Conservation (phyloP, 2,329 filamentous ascomycete genomes). For the Sclerotinia subarctica region DNA sequence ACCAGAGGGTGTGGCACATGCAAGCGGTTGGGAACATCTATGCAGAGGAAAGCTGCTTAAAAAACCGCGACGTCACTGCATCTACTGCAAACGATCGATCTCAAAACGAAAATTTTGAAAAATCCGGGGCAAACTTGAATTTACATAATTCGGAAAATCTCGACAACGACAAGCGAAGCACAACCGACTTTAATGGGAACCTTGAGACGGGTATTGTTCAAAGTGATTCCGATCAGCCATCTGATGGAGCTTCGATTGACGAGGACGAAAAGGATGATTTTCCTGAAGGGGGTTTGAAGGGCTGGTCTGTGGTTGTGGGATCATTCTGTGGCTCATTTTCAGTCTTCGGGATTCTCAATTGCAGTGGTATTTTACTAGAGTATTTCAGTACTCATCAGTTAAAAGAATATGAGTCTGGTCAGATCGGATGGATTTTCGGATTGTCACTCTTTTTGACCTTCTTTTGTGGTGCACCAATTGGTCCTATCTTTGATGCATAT, state of each 20-base stretch:
- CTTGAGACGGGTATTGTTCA: slow-evolving; percentile 24
- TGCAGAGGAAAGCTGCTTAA: slow-evolving; percentile 23
- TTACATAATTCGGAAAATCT: background rate
- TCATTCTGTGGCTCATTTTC: slow-evolving; percentile 61
- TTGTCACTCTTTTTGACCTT: slow-evolving; percentile 66
- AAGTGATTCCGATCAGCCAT: slow-evolving; percentile 19
- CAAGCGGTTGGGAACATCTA: slow-evolving; percentile 10
- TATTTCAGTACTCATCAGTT: slow-evolving; percentile 62
- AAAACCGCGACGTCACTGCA: slow-evolving; percentile 18
- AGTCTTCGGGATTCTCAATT: slow-evolving; percentile 61
- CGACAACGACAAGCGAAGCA: background rate
- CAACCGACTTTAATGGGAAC: background rate
- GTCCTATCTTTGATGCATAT: slow-evolving; percentile 66
- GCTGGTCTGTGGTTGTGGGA: slow-evolving; percentile 65
- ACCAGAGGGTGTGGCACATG: slow-evolving; percentile 19
- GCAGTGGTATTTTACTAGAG: slow-evolving; percentile 45
- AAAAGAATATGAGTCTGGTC: slow-evolving; percentile 52
- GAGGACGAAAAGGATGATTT: slow-evolving; percentile 44
- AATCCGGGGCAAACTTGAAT: slow-evolving; percentile 4
- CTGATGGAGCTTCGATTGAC: slow-evolving; percentile 23
- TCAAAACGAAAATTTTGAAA: slow-evolving; percentile 1
- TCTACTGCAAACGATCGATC: slow-evolving; percentile 1
- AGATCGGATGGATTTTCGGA: slow-evolving; percentile 57
- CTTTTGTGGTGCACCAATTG: slow-evolving; percentile 65
- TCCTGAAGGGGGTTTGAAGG: slow-evolving; percentile 62